Base-by-base conservation (phyloP, 306 rosid species). In the Benincasa hispida region DNA sequence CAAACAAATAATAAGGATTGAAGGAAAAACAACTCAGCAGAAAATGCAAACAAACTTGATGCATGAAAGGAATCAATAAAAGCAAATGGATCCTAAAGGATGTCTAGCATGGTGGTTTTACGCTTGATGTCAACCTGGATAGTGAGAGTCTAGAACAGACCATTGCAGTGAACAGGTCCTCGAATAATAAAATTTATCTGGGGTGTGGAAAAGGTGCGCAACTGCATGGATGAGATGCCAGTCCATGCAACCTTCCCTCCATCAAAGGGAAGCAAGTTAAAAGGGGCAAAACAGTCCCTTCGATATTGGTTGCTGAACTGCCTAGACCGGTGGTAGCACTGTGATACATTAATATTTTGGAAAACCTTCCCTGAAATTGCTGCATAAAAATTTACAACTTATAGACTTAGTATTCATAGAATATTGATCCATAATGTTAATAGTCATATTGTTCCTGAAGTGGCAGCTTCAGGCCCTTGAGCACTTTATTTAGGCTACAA, bases 81-180 rank as follows among this genome's bases (percentile, higher is more conserved):
- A 66, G 9, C 3, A 41, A 13, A 62, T 59, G 70, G 77, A 70
- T 79, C 73, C 79, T 76, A 51, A 72, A 59, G 80, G 79, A 79
- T 75, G 84, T 25, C 82, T 68, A 27, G 70, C 76, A 68, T 74
- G 76, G 77, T 74, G 61, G 72, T 79, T 85, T 78, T 66, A 37
- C 77, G 81, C 66, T 86, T 81, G 45, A 88, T 77, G 76, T 80
- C 79, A 83, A 84, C 89, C 88, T 82, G 88, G 58, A 83, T 78
- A 84, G 81, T 78, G 77, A 87, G 96, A 93, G 80, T 90, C 91
- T 84, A 91, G 96, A 93, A 87, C 96, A 87, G 98, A 94, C 97
- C 97, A 84, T 94, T 87, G 93, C 95, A 87, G 74, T 83, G 89
- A 87, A 88, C 81, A 83, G 81, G 77, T 93, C 87, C 77, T 75